These are phyloP conservation scores for Brassica incana DNA, from an alignment of 345 rosid genomes.

Conservation along the genomic window DNA sequence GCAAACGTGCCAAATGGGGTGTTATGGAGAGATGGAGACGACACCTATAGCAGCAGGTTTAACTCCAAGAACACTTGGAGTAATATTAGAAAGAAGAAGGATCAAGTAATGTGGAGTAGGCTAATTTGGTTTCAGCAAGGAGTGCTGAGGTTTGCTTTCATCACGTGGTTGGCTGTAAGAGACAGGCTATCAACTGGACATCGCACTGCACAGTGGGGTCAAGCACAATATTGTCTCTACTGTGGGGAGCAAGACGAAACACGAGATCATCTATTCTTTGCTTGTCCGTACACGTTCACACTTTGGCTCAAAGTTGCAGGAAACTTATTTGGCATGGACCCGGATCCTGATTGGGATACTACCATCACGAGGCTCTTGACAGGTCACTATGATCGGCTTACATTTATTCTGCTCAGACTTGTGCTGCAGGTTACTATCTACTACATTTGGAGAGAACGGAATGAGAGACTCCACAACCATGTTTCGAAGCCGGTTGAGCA, in stretches of 20 bases:
- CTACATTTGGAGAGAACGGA: no score
- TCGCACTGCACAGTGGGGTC: not conserved
- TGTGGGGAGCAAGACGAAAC: not conserved
- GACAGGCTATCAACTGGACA: not conserved
- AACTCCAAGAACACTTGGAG: not conserved
- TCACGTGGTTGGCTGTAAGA: not conserved
- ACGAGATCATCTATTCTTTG: not conserved
- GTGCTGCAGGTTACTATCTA: no score
- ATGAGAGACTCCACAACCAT: no score
- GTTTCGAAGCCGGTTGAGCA: no score
- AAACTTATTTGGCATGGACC: no score
- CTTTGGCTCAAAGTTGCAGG: no score
- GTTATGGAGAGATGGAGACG: not conserved
- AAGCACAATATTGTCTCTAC: not conserved
- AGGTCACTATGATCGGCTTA: no score
- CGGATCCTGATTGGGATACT: no score
- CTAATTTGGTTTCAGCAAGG: not conserved
- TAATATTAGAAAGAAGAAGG: not conserved
- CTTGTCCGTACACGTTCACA: no score
- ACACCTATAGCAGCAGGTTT: not conserved
- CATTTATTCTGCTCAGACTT: no score
- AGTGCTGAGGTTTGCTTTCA: not conserved
- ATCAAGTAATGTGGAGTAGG: not conserved
- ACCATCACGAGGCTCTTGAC: no score
- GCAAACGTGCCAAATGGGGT: not conserved